Conservation (phyloP, 345 rosid genomes). For the Turnera subulata region DNA sequence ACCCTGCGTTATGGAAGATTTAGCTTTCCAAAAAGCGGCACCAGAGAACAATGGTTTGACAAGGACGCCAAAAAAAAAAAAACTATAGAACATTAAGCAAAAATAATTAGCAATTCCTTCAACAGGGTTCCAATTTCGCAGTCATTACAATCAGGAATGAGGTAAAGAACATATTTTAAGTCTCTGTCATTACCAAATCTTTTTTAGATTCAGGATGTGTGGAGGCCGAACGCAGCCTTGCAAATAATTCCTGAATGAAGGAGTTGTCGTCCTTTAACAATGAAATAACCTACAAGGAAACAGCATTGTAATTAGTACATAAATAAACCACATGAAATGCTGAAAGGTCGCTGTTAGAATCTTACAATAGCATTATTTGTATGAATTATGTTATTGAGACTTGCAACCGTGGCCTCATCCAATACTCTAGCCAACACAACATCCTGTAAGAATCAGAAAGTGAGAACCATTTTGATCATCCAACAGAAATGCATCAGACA, state of each 20-base stretch:
- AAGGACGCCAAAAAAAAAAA: too few relatives aligned
- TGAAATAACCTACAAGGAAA: conserved; percentile 61
- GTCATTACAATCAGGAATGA: background rate
- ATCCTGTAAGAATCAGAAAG: conserved; percentile 50
- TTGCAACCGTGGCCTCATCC: conserved; percentile 70
- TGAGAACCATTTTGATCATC: conserved; percentile 14
- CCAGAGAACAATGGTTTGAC: too few relatives aligned
- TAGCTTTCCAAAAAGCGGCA: too few relatives aligned
- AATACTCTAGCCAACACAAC: conserved; percentile 84
- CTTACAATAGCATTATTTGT: conserved; percentile 78
- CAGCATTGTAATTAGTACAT: conserved; percentile 5
- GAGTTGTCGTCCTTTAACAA: conserved; percentile 72
- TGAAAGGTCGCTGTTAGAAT: conserved; percentile 10
- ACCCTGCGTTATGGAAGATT: too few relatives aligned
- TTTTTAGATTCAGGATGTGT: conserved; percentile 71
- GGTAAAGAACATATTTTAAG: background rate
- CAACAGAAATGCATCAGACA: conserved; percentile 14
- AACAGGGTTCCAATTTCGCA: background rate
- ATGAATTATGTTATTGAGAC: conserved; percentile 65
- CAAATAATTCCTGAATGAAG: conserved; percentile 86
- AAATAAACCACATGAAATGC: background rate
- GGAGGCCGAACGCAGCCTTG: conserved; percentile 56
- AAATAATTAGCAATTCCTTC: background rate
- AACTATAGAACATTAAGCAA: too few relatives aligned
- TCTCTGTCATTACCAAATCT: conserved; percentile 55